Conservation (phyloP, 305 asterid species). For the Solanum hybrid region DNA sequence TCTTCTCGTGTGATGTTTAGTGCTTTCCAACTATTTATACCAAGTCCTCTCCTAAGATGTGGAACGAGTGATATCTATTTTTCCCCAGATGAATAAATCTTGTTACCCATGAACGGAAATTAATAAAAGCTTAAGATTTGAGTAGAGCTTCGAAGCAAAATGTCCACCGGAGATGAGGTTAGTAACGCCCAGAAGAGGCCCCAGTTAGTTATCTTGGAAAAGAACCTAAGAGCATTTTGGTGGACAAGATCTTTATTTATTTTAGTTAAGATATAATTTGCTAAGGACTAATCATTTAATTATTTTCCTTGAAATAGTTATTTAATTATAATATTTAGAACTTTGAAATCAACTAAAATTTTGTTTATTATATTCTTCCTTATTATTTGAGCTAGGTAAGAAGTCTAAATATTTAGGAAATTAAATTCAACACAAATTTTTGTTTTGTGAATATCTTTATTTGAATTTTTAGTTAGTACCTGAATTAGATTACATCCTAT, state of each 20-base stretch:
- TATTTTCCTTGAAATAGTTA: neutral
- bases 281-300: neutral
- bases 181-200: neutral
- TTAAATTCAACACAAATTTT: neutral
- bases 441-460: neutral
- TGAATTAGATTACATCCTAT: neutral
- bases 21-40: neutral
- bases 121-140: neutral
- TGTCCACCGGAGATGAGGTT: neutral
- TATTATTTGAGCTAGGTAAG: neutral
- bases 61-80: neutral
- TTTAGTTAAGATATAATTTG: neutral
- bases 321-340: neutral
- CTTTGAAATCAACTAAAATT: neutral
- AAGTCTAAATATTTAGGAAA: neutral
- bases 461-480: neutral
- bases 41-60: neutral
- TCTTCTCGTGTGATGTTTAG: neutral
- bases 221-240: neutral
- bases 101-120: neutral
- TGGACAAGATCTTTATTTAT: neutral
- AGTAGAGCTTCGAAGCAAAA: neutral
- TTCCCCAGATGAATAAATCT: neutral
- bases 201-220: neutral
- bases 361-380: neutral